Base-by-base conservation (phyloP, 768 basidiomycete species). In the Termitomyces titanicus region DNA sequence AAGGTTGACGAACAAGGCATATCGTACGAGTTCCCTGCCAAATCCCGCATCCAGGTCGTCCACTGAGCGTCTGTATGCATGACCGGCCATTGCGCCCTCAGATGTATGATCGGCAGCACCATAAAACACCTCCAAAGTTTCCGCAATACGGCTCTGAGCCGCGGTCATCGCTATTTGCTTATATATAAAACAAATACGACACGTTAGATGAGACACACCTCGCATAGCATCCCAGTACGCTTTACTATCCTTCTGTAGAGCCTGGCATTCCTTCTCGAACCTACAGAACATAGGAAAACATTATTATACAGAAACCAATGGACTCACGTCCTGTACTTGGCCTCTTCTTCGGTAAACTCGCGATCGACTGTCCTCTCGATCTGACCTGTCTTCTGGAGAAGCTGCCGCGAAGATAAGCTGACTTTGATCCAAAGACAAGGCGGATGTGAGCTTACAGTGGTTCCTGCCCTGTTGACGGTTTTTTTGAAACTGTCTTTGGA, bases 321-420 rank as follows among this genome's bases (percentile, higher is more conserved):
- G 12, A 75, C 92, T 69, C 69, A 97, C 95, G 82, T 82, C 75
- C 85, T 84, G 77, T 85, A 98, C 68, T 94, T 91, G 46, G 86
- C 83, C 69, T 97, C 93, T 70, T 97, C 95, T 55, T 94, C 88
- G 13, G 87, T 79, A 65, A 97, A 98, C 66, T 98, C 94, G 47
- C 91, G 77, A 72, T 98, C 96, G 24, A 97, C 83, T 0, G 96
- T 98, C 27, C 94, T 81, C 68, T 98, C 96, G 56, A 98, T 93
- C 73, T 98, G 95, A 53, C 96, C 96, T 1, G 95, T 96, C 84
- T 98, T 98, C 79, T 98, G 95, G 69, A 96, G 81, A 64, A 98
- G 81, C 91, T 94, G 66, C 40, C 29, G 53, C 39, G 60, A 53
- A 37, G 49, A 38, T 60, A 55, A 57, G 55, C 46, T 62, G 54